Evolutionary conservation across 2,329 filamentous ascomycete species (phyloP).

Genomic region (Aaosphaeria pasadenensis): DNA sequence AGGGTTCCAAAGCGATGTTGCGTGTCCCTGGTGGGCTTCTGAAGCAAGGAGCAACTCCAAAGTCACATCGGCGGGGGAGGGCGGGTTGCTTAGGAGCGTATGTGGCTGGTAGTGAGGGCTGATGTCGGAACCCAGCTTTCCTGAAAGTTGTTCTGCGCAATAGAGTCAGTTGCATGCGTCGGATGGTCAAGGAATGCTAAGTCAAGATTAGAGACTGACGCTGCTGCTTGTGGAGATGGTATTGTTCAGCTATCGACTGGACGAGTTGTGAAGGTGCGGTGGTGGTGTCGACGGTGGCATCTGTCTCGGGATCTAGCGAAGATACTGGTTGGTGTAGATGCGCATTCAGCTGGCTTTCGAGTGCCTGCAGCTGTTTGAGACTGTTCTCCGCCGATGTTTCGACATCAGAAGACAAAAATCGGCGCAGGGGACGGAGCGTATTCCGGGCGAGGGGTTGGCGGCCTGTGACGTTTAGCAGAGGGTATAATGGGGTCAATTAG

Average conservation of each 20-base stretch:
- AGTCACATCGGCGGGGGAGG: slow-evolving; percentile 74
- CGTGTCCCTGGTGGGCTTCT: slow-evolving; percentile 68
- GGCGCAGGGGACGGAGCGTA: slow-evolving; percentile 15
- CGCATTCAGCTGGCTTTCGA: slow-evolving; percentile 35
- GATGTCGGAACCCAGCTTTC: slow-evolving; percentile 38
- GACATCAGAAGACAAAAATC: slow-evolving; percentile 31
- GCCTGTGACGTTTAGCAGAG: slow-evolving; percentile 22
- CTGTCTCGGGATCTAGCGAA: slow-evolving; percentile 17
- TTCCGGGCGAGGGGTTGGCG: slow-evolving; percentile 36
- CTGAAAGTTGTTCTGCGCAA: slow-evolving; percentile 30
- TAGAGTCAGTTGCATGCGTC: slow-evolving; percentile 6
- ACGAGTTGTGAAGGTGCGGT: too few species aligned
- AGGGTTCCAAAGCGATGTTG: slow-evolving; percentile 90
- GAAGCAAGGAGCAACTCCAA: slow-evolving; percentile 72
- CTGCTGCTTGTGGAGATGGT: slow-evolving; percentile 42
- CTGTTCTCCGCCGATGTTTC: slow-evolving; percentile 28
- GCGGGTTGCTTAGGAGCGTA: slow-evolving; percentile 68
- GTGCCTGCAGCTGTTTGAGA: slow-evolving; percentile 23
- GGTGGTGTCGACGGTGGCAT: slow-evolving; percentile 11
- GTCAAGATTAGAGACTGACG: slow-evolving; percentile 12
- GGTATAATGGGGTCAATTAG: not conserved
- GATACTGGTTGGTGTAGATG: slow-evolving; percentile 12
- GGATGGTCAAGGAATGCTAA: not conserved
- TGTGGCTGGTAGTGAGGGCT: slow-evolving; percentile 61
- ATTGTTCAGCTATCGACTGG: slow-evolving; percentile 38